These are phyloP conservation scores for Auricularia heimuer DNA, from an alignment of 768 basidiomycete genomes.

Conservation along the genomic window DNA sequence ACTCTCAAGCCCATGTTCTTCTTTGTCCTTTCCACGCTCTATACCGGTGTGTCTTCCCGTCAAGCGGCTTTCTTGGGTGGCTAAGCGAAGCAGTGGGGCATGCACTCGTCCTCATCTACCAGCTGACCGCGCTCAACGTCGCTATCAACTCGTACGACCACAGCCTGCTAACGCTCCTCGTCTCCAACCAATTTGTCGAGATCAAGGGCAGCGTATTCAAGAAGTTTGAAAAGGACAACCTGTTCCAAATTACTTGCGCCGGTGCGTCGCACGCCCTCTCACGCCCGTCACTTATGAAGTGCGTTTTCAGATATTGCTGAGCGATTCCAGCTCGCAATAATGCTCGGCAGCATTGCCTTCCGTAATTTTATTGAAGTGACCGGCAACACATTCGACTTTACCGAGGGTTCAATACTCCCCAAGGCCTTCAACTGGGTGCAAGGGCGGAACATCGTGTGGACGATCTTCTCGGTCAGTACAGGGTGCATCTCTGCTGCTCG, in stretches of 20 bases:
- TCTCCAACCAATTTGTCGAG: constrained; percentile 98
- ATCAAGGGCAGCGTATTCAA: constrained; percentile 99
- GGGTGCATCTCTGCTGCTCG: constrained; percentile 2
- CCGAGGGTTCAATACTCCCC: constrained; percentile 37
- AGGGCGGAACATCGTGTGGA: constrained; percentile 72
- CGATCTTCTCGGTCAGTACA: constrained; percentile 74
- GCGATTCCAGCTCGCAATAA: constrained; percentile 82
- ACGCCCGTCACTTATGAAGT: no score
- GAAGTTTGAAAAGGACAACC: constrained; percentile 96
- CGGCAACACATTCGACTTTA: constrained; percentile 78
- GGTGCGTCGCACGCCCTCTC: constrained; percentile 34
- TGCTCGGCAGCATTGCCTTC: constrained; percentile 85
- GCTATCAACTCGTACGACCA: constrained; percentile 98
- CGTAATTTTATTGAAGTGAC: constrained; percentile 92
- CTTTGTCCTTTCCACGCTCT: constrained; percentile 71
- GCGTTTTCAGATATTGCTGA: constrained; percentile 78
- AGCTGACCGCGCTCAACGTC: constrained; percentile 88
- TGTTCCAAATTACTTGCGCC: constrained; percentile 98
- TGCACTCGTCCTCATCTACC: constrained; percentile 91
- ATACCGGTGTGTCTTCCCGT: constrained; percentile 52
- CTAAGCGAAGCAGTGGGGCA: constrained; percentile 56
- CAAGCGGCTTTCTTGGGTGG: constrained; percentile 1
- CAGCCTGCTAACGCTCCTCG: constrained; percentile 81
- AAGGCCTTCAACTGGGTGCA: constrained; percentile 79
- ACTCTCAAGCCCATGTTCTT: constrained; percentile 75